A percentile compares a stretch with the other conserved stretches of the same genome.
phyloP scores from a whole-genome alignment of 345 rosid genomes.

The Microcos paniculata region DNA sequence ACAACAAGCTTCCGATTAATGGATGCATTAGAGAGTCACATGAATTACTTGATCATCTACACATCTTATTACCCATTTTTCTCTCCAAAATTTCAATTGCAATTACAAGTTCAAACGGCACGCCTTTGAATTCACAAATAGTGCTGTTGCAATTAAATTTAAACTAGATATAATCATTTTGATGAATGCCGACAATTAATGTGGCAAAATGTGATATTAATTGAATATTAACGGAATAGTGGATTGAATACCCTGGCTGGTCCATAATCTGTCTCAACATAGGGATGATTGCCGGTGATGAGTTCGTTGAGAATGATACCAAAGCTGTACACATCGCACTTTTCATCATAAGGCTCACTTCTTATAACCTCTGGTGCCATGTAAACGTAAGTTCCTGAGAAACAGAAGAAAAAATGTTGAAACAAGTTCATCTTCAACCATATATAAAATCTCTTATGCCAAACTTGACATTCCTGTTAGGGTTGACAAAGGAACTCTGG shows the following conservation, averaged over 20 bases:
- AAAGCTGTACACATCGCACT: constrained; percentile 59
- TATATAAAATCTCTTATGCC: no score
- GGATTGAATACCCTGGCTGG: constrained; percentile 38
- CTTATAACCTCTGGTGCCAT: constrained; percentile 67
- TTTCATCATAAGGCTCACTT: constrained; percentile 60
- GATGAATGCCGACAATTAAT: not conserved
- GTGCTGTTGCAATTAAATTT: no score
- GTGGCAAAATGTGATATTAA: not conserved
- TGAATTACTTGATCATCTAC: not conserved
- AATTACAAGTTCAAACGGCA: not conserved
- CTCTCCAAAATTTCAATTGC: not conserved
- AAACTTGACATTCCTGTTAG: no score
- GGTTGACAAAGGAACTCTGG: no score
- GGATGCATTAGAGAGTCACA: not conserved
- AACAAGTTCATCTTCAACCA: no score
- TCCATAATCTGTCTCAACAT: constrained; percentile 37
- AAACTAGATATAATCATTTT: no score
- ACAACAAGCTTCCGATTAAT: not conserved
- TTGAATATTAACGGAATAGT: not conserved
- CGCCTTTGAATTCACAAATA: no score
- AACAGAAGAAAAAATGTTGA: not conserved
- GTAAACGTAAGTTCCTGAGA: constrained; percentile 57
- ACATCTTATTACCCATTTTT: no score
- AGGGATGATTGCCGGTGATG: constrained; percentile 48
- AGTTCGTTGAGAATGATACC: constrained; percentile 53